A percentile compares a stretch with the other conserved stretches of the same genome.
Evolutionary conservation across 805 yeast species (phyloP).

Genomic region (Spathaspora sp.): DNA sequence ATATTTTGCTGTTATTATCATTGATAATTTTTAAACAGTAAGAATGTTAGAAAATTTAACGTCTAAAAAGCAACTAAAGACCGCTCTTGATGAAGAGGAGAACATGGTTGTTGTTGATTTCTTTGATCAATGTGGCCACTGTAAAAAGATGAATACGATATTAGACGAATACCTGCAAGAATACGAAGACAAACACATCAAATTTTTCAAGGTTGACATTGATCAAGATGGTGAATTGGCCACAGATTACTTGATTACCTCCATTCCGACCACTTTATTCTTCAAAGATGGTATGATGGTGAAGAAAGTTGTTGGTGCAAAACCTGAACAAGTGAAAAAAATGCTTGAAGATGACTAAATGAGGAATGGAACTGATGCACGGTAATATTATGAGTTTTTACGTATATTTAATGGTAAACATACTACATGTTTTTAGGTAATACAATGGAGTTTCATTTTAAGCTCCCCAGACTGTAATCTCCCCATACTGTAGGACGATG

Average conservation of each 20-base stretch:
- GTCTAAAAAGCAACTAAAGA: constrained; percentile 6
- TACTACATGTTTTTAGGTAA: neutral
- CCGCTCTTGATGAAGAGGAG: constrained; percentile 7
- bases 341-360: constrained; percentile 29
- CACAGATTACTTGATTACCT: constrained; percentile 48
- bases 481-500: neutral
- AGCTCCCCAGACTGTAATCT: neutral
- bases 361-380: neutral
- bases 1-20: neutral
- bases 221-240: constrained; percentile 76
- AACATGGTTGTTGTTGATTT: constrained; percentile 71
- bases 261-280: constrained; percentile 60
- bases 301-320: constrained; percentile 80
- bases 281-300: constrained; percentile 78
- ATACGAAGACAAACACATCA: constrained; percentile 50
- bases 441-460: neutral
- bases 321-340: constrained; percentile 74
- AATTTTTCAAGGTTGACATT: constrained; percentile 84
- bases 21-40: neutral
- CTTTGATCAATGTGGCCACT: constrained; percentile 97
- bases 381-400: neutral
- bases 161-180: constrained; percentile 70
- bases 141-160: constrained; percentile 92
- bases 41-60: constrained; percentile 7
- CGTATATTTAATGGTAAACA: neutral